A percentile compares a stretch with the other conserved stretches of the same genome.
Conservation (phyloP, 768 basidiomycete species). For the Russula virescens region DNA sequence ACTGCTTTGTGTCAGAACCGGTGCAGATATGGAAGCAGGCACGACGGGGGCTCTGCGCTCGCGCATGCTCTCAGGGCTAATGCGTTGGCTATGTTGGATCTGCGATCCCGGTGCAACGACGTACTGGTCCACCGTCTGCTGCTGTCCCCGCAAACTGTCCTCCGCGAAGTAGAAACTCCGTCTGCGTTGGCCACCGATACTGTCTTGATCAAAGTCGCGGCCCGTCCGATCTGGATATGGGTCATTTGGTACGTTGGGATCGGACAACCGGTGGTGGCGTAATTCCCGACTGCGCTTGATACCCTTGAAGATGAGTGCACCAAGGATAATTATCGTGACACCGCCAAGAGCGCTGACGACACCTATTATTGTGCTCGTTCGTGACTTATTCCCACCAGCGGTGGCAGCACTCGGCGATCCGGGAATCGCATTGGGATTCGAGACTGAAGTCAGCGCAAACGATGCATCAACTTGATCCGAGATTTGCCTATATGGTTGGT, state of each 20-base stretch:
- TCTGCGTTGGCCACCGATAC: slow-evolving; percentile 63
- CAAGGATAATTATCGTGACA: slow-evolving; percentile 65
- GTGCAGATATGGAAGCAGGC: slow-evolving; percentile 65
- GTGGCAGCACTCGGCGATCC: slow-evolving; percentile 21
- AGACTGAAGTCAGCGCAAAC: slow-evolving; percentile 47
- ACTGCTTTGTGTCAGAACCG: slow-evolving; percentile 73
- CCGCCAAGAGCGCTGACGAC: slow-evolving; percentile 80
- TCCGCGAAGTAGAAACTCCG: slow-evolving; percentile 85
- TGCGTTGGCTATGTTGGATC: slow-evolving; percentile 34
- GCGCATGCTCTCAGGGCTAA: slow-evolving; percentile 37
- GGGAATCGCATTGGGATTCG: slow-evolving; percentile 33
- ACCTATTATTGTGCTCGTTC: slow-evolving; percentile 86
- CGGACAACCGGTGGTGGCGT: slow-evolving; percentile 67
- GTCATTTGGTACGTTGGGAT: slow-evolving; percentile 39
- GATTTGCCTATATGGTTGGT: slow-evolving; percentile 37
- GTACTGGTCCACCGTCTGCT: not conserved
- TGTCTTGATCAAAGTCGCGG: slow-evolving; percentile 74
- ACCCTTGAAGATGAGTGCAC: slow-evolving; percentile 65
- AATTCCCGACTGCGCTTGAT: slow-evolving; percentile 61
- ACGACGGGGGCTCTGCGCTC: slow-evolving; percentile 51
- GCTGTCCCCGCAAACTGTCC: slow-evolving; percentile 54
- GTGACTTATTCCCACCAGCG: slow-evolving; percentile 41
- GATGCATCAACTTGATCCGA: slow-evolving; percentile 68
- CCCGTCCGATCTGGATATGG: slow-evolving; percentile 46
- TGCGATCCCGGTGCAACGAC: slow-evolving; percentile 27